Evolutionary conservation across 1,284 basidiomycete species (phyloP).

Genomic region (Vanrija humicola): DNA sequence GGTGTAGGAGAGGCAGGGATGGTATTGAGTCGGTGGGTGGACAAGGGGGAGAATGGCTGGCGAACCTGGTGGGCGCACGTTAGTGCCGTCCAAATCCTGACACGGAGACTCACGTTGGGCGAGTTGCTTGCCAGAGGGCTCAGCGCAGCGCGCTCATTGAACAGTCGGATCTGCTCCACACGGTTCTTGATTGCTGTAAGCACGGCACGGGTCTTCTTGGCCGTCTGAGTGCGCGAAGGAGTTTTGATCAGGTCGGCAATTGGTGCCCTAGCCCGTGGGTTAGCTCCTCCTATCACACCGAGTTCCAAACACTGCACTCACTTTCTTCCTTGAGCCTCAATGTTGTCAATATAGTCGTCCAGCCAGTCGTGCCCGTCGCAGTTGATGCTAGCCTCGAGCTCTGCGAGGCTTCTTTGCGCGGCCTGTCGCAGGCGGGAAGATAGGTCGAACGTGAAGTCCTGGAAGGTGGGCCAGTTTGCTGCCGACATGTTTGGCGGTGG

Average conservation of each 20-base stretch:
- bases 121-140: constrained; percentile 28
- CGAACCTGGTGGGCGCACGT: constrained; percentile 16
- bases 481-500: constrained; percentile 2
- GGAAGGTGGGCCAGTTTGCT: constrained; percentile 17
- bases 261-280: constrained; percentile 24
- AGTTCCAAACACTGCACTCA: constrained; percentile 4
- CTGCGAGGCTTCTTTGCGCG: constrained; percentile 27
- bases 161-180: constrained; percentile 12
- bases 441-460: constrained; percentile 36
- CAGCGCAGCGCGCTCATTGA: constrained; percentile 32
- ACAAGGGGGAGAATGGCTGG: constrained; percentile 34
- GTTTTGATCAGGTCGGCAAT: constrained; percentile 48
- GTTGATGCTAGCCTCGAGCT: constrained; percentile 39
- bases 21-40: constrained; percentile 29
- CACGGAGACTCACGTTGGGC: constrained; percentile 12
- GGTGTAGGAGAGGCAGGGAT: constrained; percentile 6
- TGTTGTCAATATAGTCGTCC: constrained; percentile 41
- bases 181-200: constrained; percentile 25
- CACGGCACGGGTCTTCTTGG: constrained; percentile 45
- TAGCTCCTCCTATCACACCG: neutral
- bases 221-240: constrained; percentile 43
- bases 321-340: constrained; percentile 25
- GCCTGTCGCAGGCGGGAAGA: constrained; percentile 28
- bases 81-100: too few species aligned
- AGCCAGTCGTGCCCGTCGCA: constrained; percentile 46